Base-by-base conservation (phyloP, 768 basidiomycete genomes). In the Neoboletus subvelutipes region DNA sequence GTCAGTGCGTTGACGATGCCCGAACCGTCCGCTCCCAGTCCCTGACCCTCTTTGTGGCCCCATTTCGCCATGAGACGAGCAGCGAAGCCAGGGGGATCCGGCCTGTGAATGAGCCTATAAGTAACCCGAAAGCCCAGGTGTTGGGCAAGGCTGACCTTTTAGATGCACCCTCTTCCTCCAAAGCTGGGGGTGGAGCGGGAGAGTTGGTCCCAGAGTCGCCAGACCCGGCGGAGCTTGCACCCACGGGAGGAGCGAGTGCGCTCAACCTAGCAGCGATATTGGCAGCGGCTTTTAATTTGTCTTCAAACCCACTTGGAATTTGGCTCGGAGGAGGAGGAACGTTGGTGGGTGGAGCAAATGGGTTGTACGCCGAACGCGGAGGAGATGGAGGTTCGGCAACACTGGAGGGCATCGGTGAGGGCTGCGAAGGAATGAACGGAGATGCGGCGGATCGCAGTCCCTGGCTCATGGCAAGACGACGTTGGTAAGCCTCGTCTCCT, bases 31-130 rank as follows among this genome's bases (percentile, higher is more conserved):
- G 82, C 87, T 34, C 96, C 96, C 1, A 98, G 80, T 11, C 95
- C 95, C 73, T 94, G 87, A 1, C 96, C 96, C 69, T 92, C 92
- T 69, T 91, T 90, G 69, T 97, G 93, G 0, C 95, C 95, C 91
- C 90, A 95, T 75, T 94, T 97, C 3, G 90, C 91, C 94, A 97
- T 96, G 63, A 96, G 69, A 34, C 90, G 86, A 13, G 87, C 86
- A 33, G 92, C 92, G 64, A 95, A 93, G 13, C 81, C 82, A 54
- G 85, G 86, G 0, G 85, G 83, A 59, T 90, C 85, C 39, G 84
- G 76, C 52, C 81, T 80, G 17, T 43, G 24, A 41, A 48, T 42
- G 28, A 39, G 3, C 10, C 6, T 9, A n/a, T 50, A 18, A 37
- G 36, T 50, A 17, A 9, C 12, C 15, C 12, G 24, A 17, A 42